These are phyloP conservation scores for Perkinsus chesapeaki DNA, from an alignment of 169 alveolate genomes.

Conservation along the genomic window DNA sequence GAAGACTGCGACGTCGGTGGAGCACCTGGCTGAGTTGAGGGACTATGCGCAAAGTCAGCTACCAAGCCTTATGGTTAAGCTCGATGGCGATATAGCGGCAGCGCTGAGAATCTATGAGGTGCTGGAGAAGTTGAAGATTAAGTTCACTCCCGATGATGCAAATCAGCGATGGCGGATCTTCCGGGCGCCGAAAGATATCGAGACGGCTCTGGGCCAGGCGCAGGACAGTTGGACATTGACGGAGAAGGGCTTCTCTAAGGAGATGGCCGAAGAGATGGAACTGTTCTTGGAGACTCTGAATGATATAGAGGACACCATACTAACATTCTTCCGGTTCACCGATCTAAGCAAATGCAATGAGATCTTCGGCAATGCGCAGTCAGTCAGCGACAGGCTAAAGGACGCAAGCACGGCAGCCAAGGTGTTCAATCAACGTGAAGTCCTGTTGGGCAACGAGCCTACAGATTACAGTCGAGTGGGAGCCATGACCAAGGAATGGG, in stretches of 20 bases:
- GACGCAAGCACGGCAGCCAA: slow-evolving; percentile 70
- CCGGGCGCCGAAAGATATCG: slow-evolving; percentile 61
- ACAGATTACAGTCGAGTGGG: slow-evolving; percentile 66
- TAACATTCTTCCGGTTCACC: background rate
- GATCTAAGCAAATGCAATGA: slow-evolving; percentile 35
- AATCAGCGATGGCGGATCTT: slow-evolving; percentile 65
- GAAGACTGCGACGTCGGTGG: slow-evolving; percentile 65
- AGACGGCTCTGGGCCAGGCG: background rate
- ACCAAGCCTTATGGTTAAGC: slow-evolving; percentile 58
- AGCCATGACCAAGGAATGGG: slow-evolving; percentile 54
- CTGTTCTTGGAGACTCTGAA: background rate
- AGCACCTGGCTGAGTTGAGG: slow-evolving; percentile 62
- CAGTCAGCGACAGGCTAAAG: slow-evolving; percentile 60
- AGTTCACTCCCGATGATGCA: slow-evolving; percentile 52
- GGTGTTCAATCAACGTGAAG: slow-evolving; percentile 71
- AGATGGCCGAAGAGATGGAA: background rate
- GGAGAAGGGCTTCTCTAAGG: background rate
- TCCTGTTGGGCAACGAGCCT: slow-evolving; percentile 66
- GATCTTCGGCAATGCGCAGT: slow-evolving; percentile 60
- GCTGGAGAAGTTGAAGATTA: slow-evolving; percentile 54
- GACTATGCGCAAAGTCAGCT: slow-evolving; percentile 55
- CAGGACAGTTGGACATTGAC: background rate
- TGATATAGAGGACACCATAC: background rate
- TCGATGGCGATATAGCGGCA: slow-evolving; percentile 54
- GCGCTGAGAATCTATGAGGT: slow-evolving; percentile 57